phyloP scores from a whole-genome alignment of 768 basidiomycete genomes.

The Serpula lacrymans region DNA sequence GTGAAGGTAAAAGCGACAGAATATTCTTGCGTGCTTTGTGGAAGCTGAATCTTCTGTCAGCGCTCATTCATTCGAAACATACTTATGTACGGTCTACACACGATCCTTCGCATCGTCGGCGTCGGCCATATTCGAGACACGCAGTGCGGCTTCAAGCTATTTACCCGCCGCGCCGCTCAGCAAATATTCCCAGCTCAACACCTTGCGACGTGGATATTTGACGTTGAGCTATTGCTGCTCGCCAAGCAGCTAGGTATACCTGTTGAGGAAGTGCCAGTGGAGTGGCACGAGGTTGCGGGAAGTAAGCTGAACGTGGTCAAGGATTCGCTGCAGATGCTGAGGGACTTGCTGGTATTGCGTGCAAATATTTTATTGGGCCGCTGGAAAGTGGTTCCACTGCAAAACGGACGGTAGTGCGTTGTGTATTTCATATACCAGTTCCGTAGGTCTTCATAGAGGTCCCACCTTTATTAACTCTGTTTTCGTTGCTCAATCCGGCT shows the following conservation, averaged over 20 bases:
- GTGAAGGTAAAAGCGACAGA: conserved; percentile 86
- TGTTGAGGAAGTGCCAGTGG: conserved; percentile 80
- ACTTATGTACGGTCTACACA: conserved; percentile 92
- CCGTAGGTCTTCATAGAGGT: too few relatives aligned
- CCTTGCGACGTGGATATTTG: conserved; percentile 93
- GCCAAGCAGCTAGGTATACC: conserved; percentile 78
- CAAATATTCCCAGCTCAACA: conserved; percentile 86
- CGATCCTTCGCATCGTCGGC: conserved; percentile 83
- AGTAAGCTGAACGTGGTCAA: conserved; percentile 86
- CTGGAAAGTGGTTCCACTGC: conserved; percentile 50
- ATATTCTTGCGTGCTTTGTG: conserved; percentile 2
- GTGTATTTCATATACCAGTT: too few relatives aligned
- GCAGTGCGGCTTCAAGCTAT: conserved; percentile 97
- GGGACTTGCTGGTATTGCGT: conserved; percentile 80
- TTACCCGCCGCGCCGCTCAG: conserved; percentile 77
- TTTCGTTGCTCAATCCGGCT: too few relatives aligned
- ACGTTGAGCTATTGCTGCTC: conserved; percentile 87
- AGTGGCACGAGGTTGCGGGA: conserved; percentile 92
- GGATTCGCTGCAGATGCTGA: conserved; percentile 86
- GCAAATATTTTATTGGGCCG: conserved; percentile 77
- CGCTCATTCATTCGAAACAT: conserved; percentile 86
- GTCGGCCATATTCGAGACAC: conserved; percentile 91
- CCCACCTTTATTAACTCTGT: too few relatives aligned
- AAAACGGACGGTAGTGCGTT: too few relatives aligned
- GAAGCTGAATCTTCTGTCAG: conserved; percentile 34